Conservation (phyloP, 2,329 filamentous ascomycete species). For the Colletotrichum sp. region DNA sequence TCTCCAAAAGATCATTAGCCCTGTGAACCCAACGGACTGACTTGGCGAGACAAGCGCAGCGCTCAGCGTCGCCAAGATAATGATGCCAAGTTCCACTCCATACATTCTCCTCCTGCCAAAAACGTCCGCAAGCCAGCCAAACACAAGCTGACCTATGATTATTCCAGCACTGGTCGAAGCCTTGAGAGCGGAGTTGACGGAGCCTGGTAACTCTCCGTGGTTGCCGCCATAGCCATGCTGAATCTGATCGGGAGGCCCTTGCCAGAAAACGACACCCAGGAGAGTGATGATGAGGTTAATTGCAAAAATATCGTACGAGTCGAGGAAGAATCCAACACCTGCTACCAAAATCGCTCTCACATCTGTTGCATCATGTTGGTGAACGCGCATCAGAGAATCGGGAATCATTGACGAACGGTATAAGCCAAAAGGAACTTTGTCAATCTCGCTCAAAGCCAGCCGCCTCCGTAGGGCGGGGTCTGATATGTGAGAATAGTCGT, state of each 20-base stretch:
- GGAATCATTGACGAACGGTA: conserved; percentile 54
- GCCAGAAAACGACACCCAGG: conserved; percentile 79
- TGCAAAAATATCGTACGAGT: conserved; percentile 83
- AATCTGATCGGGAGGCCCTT: conserved; percentile 38
- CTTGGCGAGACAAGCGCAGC: conserved; percentile 68
- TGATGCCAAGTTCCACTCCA: conserved; percentile 75
- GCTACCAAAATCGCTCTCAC: conserved; percentile 76
- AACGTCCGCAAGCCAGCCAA: conserved; percentile 78
- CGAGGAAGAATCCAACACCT: conserved; percentile 83
- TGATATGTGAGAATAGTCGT: conserved; percentile 66
- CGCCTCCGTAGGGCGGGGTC: conserved; percentile 80
- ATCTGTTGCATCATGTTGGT: conserved; percentile 42
- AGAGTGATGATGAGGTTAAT: conserved; percentile 76
- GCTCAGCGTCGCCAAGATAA: conserved; percentile 72
- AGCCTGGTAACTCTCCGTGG: conserved; percentile 62
- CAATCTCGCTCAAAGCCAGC: conserved; percentile 78
- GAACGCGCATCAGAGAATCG: conserved; percentile 3
- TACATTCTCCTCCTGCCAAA: conserved; percentile 84
- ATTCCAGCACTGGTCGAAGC: conserved; percentile 82
- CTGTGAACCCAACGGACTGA: conserved; percentile 61
- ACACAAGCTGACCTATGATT: conserved; percentile 76
- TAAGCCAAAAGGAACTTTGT: conserved; percentile 78
- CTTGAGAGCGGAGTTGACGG: conserved; percentile 76
- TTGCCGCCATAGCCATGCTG: conserved; percentile 53
- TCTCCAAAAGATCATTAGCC: conserved; percentile 75